phyloP scores from a whole-genome alignment of 164 flowering plant genomes.

The Tetracentron sinense region DNA sequence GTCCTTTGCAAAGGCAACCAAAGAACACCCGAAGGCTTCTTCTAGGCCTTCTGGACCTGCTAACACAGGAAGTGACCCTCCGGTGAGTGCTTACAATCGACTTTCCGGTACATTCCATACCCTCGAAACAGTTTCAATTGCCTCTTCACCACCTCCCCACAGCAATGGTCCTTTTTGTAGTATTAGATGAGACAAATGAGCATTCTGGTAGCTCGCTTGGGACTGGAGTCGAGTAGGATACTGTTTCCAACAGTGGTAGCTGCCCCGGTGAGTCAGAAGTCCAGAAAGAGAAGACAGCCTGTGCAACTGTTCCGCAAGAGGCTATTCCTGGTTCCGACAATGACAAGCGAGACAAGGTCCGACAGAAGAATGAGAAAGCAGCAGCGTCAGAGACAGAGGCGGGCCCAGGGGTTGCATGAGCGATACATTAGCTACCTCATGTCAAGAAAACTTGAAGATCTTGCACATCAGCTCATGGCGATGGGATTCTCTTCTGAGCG shows the following conservation, averaged over 20 bases:
- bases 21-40: slow-evolving; percentile 63
- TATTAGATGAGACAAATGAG: slow-evolving; percentile 74
- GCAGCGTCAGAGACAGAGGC: slow-evolving; percentile 89
- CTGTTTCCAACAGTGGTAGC: slow-evolving; percentile 79
- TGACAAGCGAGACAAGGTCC: slow-evolving; percentile 87
- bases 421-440: slow-evolving; percentile 77
- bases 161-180: slow-evolving; percentile 63
- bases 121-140: slow-evolving; percentile 46
- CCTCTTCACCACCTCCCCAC: slow-evolving; percentile 48
- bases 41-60: slow-evolving; percentile 47
- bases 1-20: slow-evolving; percentile 41
- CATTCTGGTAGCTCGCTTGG: slow-evolving; percentile 55
- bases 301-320: slow-evolving; percentile 37
- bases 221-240: slow-evolving; percentile 69
- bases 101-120: slow-evolving; percentile 74
- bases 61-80: slow-evolving; percentile 40
- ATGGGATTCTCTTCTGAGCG: slow-evolving; percentile 88
- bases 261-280: slow-evolving; percentile 97
- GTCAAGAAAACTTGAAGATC: slow-evolving; percentile 84
- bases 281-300: slow-evolving; percentile 62
- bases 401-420: slow-evolving; percentile 90
- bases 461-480: slow-evolving; percentile 80
- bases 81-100: slow-evolving; percentile 79
- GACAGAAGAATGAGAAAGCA: slow-evolving; percentile 97
- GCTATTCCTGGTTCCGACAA: slow-evolving; percentile 68